Conservation (phyloP, 192 early-diverging fungal genomes). For the Endogone sp. region DNA sequence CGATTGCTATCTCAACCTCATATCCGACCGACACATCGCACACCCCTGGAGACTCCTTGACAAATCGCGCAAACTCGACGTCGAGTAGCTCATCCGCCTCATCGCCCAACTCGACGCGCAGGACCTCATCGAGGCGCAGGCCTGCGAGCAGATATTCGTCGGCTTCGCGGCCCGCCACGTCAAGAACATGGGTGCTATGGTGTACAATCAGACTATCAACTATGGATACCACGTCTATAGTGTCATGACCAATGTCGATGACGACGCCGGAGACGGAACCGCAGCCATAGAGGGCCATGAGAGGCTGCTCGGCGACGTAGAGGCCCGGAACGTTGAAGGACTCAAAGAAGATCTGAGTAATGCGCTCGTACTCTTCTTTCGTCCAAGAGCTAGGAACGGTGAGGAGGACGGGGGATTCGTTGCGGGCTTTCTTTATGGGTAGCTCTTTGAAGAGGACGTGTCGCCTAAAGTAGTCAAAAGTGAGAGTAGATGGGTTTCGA, state of each 20-base stretch:
- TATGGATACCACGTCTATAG: slow-evolving; percentile 75
- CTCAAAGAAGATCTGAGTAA: slow-evolving; percentile 91
- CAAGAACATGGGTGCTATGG: slow-evolving; percentile 54
- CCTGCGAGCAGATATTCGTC: slow-evolving; percentile 58
- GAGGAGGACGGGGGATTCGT: slow-evolving; percentile 74
- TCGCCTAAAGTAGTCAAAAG: slow-evolving; percentile 56
- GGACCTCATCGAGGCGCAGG: slow-evolving; percentile 47
- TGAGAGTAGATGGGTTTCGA: background rate
- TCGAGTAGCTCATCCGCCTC: slow-evolving; percentile 27
- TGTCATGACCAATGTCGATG: slow-evolving; percentile 87
- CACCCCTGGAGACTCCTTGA: slow-evolving; percentile 49
- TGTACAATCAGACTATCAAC: slow-evolving; percentile 70
- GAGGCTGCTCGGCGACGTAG: slow-evolving; percentile 78
- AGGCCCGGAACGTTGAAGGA: slow-evolving; percentile 82
- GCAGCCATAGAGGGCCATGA: slow-evolving; percentile 77
- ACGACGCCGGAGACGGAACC: slow-evolving; percentile 76
- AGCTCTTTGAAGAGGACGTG: slow-evolving; percentile 79
- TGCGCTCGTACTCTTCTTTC: slow-evolving; percentile 71
- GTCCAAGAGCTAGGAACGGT: slow-evolving; percentile 81
- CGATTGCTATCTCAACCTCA: slow-evolving; percentile 1
- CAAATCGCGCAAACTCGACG: slow-evolving; percentile 47
- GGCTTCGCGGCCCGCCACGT: slow-evolving; percentile 68
- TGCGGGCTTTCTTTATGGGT: slow-evolving; percentile 66
- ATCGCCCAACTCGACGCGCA: slow-evolving; percentile 44
- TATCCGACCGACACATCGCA: slow-evolving; percentile 31